Conservation (phyloP, 1,284 basidiomycete species). For the Takashimella koratensis region DNA sequence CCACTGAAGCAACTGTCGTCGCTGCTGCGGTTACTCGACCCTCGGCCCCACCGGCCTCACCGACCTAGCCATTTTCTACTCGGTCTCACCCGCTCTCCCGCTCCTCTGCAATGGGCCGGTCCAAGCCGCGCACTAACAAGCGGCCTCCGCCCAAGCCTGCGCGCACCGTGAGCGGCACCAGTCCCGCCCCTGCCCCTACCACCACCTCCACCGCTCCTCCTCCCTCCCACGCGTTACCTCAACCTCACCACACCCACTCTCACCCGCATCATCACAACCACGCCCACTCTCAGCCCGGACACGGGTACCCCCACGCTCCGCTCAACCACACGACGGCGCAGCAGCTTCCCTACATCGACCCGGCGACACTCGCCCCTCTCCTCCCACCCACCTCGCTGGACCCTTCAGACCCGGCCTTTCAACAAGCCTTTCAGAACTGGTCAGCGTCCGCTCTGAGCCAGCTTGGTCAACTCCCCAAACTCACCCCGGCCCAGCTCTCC, state of each 20-base stretch:
- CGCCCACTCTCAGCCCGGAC: not conserved
- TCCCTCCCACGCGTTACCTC: no score
- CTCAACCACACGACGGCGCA: not conserved
- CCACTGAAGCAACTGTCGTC: no score
- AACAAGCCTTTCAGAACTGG: slow-evolving; percentile 38
- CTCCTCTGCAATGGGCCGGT: slow-evolving; percentile 44
- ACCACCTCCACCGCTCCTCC: slow-evolving; percentile 11
- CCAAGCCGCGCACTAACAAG: slow-evolving; percentile 44
- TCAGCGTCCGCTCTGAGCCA: slow-evolving; percentile 33
- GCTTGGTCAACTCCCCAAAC: slow-evolving; percentile 35
- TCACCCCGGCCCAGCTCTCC: slow-evolving; percentile 37
- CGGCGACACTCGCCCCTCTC: slow-evolving; percentile 9
- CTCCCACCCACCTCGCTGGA: slow-evolving; percentile 17
- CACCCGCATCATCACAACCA: not conserved
- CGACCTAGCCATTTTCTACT: no score
- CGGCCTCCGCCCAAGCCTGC: slow-evolving; percentile 22
- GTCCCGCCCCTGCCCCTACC: not conserved
- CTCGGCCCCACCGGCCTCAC: no score
- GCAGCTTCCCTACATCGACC: slow-evolving; percentile 9
- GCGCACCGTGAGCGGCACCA: slow-evolving; percentile 1
- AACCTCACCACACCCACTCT: slow-evolving; percentile 12
- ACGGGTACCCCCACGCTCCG: slow-evolving; percentile 5
- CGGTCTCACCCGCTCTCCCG: no score
- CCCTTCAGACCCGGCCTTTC: slow-evolving; percentile 25
- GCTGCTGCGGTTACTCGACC: no score